These are phyloP conservation scores for Solanum pennellii DNA, from an alignment of 257 asterid genomes.

Conservation along the genomic window DNA sequence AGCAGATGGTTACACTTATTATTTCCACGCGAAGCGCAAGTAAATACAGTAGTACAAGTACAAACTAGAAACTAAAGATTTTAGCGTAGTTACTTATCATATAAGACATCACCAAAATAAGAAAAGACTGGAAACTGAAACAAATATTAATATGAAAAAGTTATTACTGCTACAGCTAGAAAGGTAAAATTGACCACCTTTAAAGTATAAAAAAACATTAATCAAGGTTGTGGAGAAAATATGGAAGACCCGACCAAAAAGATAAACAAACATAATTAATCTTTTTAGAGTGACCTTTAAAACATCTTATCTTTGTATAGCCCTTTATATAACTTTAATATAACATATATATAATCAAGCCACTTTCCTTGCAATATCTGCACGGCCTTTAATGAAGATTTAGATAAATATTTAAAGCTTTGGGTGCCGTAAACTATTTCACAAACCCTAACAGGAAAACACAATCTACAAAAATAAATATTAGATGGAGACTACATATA, in stretches of 20 bases:
- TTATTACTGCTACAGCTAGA: neutral
- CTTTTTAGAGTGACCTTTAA: conserved; percentile 12
- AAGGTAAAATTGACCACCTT: neutral
- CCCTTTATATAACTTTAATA: neutral
- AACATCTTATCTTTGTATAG: conserved; percentile 3
- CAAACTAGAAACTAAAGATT: neutral
- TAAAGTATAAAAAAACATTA: neutral
- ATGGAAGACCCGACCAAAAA: conserved; percentile 8
- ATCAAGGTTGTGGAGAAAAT: neutral
- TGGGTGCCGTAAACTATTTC: neutral
- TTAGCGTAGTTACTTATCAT: neutral
- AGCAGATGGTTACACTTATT: too few relatives aligned
- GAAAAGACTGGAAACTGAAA: neutral
- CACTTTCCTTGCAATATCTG: conserved; percentile 8
- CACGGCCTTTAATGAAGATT: conserved; percentile 20
- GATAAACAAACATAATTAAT: neutral
- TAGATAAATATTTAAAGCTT: neutral
- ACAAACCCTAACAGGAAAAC: neutral
- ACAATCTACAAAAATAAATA: neutral
- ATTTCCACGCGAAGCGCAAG: too few relatives aligned
- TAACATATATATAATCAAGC: neutral
- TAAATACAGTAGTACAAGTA: neutral
- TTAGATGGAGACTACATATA: neutral
- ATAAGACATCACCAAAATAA: neutral
- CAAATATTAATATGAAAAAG: neutral